These are phyloP conservation scores for Aspergillus bertholletiae DNA, from an alignment of 495 filamentous ascomycete species.

Conservation along the genomic window DNA sequence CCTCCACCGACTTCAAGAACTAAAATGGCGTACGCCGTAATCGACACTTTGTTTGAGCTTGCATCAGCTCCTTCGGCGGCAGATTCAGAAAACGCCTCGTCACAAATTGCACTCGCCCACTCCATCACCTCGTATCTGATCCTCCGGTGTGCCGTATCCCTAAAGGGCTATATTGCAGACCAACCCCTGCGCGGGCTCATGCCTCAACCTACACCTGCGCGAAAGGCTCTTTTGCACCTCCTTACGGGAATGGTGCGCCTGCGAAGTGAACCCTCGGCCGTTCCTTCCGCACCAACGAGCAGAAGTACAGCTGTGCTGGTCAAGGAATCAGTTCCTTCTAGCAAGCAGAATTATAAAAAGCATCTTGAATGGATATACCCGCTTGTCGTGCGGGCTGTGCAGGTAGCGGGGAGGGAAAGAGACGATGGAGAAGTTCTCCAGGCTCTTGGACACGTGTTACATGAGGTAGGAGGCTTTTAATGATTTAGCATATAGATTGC, in stretches of 20 bases:
- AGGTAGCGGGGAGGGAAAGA: constrained; percentile 61
- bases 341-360: constrained; percentile 45
- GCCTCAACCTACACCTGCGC: constrained; percentile 82
- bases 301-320: constrained; percentile 42
- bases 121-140: constrained; percentile 82
- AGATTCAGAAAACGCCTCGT: constrained; percentile 7
- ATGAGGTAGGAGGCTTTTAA: constrained; percentile 52
- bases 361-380: constrained; percentile 83
- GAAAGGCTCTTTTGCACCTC: constrained; percentile 71
- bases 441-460: constrained; percentile 63
- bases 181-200: constrained; percentile 88
- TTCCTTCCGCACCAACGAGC: constrained; percentile 55
- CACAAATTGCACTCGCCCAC: constrained; percentile 61
- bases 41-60: constrained; percentile 78
- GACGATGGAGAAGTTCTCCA: constrained; percentile 55
- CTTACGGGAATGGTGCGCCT: constrained; percentile 61
- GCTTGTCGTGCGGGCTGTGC: constrained; percentile 66
- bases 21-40: constrained; percentile 73
- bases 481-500: background rate
- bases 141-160: constrained; percentile 70
- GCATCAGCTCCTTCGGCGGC: constrained; percentile 44
- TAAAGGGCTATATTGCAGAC: constrained; percentile 83
- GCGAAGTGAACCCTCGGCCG: constrained; percentile 65
- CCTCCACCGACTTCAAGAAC: constrained; percentile 59
- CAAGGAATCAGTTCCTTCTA: constrained; percentile 5